Conservation (phyloP, 768 basidiomycete genomes). For the Xerocomus brunneocitrinus region DNA sequence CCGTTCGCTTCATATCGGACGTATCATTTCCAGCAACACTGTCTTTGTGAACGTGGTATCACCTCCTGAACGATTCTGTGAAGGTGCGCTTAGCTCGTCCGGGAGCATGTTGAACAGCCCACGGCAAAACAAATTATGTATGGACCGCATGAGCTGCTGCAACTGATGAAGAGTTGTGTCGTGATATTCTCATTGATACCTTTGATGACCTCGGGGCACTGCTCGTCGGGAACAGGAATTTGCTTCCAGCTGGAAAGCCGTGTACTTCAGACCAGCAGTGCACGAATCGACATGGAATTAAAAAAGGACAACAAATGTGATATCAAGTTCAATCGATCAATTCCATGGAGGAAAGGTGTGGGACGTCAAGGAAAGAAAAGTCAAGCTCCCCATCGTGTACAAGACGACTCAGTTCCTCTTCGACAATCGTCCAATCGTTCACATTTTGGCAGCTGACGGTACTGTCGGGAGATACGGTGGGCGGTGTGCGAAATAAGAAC, state of each 20-base stretch:
- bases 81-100: conserved; percentile 33
- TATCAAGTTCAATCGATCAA: conserved; percentile 7
- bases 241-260: conserved; percentile 37
- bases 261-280: not conserved
- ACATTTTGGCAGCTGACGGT: not conserved
- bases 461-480: not conserved
- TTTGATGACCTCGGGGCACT: no score
- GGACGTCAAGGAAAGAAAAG: conserved; percentile 25
- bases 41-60: conserved; percentile 37
- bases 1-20: conserved; percentile 27
- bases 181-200: conserved; percentile 42
- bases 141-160: no score
- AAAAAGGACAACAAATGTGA: not conserved
- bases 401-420: conserved; percentile 19
- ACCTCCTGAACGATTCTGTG: conserved; percentile 43
- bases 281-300: not conserved
- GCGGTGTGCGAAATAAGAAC: conserved; percentile 26
- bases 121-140: no score
- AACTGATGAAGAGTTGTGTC: no score
- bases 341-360: conserved; percentile 13
- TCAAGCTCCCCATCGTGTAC: conserved; percentile 21
- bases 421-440: conserved; percentile 16
- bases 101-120: no score
- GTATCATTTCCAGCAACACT: conserved; percentile 39
- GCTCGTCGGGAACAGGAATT: conserved; percentile 47